phyloP scores from a whole-genome alignment of 768 basidiomycete species.

The Russula earlei region DNA sequence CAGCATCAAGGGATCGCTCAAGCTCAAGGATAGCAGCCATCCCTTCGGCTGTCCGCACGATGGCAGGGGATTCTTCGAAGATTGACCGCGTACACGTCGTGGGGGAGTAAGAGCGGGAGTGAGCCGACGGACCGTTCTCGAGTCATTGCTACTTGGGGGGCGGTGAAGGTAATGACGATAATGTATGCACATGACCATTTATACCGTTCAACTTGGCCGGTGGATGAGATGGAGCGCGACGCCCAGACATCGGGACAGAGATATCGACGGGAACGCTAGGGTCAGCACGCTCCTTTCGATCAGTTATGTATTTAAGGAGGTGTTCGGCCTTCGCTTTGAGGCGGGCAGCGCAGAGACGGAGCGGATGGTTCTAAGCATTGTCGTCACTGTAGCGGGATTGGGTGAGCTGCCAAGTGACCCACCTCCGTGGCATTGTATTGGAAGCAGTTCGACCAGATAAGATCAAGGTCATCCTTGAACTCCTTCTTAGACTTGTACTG shows the following conservation, averaged over 20 bases:
- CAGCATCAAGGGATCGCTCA: slow-evolving; percentile 39
- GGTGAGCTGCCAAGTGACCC: slow-evolving; percentile 25
- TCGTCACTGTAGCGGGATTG: slow-evolving; percentile 2
- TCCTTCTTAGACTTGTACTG: slow-evolving; percentile 90
- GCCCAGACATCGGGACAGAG: slow-evolving; percentile 18
- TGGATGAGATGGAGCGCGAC: slow-evolving; percentile 28
- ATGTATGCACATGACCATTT: slow-evolving; percentile 36
- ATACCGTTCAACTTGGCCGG: slow-evolving; percentile 27
- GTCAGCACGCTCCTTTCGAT: slow-evolving; percentile 73
- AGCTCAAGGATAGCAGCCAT: slow-evolving; percentile 61
- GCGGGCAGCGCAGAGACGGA: slow-evolving; percentile 71
- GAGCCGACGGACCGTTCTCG: slow-evolving; percentile 5
- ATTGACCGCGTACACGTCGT: slow-evolving; percentile 31
- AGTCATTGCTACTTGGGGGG: slow-evolving; percentile 21
- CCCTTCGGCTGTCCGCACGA: slow-evolving; percentile 60
- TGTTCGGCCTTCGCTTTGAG: slow-evolving; percentile 79
- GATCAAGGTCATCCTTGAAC: slow-evolving; percentile 88
- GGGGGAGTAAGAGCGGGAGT: slow-evolving; percentile 18
- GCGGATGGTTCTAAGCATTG: slow-evolving; percentile 64
- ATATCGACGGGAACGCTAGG: slow-evolving; percentile 49
- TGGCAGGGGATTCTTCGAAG: slow-evolving; percentile 56
- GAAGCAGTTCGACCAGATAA: slow-evolving; percentile 95
- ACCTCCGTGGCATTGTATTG: slow-evolving; percentile 89
- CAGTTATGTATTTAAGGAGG: slow-evolving; percentile 81
- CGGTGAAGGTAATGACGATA: slow-evolving; percentile 33